phyloP scores from a whole-genome alignment of 139 green algal species.

The Astrephomene gubernaculifera region DNA sequence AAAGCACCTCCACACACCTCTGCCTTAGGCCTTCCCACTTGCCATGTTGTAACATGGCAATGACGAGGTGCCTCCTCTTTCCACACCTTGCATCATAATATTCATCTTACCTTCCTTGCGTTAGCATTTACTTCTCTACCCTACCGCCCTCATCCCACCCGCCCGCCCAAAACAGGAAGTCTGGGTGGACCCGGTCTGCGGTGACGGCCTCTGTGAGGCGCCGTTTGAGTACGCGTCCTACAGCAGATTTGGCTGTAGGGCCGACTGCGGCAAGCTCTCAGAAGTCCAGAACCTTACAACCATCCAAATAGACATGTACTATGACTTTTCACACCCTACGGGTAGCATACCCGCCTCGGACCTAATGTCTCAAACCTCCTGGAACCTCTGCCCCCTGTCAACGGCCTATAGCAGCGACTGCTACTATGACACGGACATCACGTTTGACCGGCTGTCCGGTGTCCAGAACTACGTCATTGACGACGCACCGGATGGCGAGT shows the following conservation, averaged over 20 bases:
- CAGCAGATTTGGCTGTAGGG: slow-evolving; percentile 85
- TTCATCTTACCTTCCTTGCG: too few species aligned
- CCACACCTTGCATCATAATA: too few species aligned
- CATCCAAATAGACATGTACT: slow-evolving; percentile 79
- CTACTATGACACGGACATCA: slow-evolving; percentile 78
- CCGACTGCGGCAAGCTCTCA: slow-evolving; percentile 84
- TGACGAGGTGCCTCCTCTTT: too few species aligned
- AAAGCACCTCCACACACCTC: too few species aligned
- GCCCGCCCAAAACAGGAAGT: too few species aligned
- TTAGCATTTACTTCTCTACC: too few species aligned
- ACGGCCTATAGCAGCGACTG: slow-evolving; percentile 72
- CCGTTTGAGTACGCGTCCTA: slow-evolving; percentile 89
- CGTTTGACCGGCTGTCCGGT: slow-evolving; percentile 68
- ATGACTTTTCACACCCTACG: slow-evolving; percentile 78
- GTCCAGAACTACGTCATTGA: slow-evolving; percentile 54
- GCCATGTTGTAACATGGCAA: too few species aligned
- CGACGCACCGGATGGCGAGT: slow-evolving; percentile 81
- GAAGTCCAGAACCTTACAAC: slow-evolving; percentile 80
- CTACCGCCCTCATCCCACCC: too few species aligned
- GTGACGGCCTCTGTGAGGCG: slow-evolving; percentile 84
- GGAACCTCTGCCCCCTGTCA: slow-evolving; percentile 81
- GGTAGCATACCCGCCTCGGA: slow-evolving; percentile 76
- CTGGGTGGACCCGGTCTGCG: slow-evolving; percentile 85
- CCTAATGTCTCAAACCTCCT: slow-evolving; percentile 79
- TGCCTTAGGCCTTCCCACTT: too few species aligned